Base-by-base conservation (phyloP, 805 yeast genomes). In the Hagleromyces aurorensis region DNA sequence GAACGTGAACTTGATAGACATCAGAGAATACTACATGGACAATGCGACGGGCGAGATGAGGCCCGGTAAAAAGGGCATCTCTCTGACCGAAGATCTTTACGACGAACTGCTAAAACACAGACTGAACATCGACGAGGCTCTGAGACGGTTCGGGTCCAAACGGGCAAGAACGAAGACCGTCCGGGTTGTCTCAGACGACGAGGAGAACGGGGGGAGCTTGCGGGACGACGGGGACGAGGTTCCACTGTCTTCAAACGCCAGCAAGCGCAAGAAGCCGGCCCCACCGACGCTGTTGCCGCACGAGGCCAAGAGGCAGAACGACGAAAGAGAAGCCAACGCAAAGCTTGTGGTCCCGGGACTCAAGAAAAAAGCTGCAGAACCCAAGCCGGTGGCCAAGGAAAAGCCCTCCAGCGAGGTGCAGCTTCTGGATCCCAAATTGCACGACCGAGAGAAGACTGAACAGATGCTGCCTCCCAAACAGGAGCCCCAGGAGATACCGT, bases 11-110 rank as follows among this genome's bases (percentile, higher is more conserved):
- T 59, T 86, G 41, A 73, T 89, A 9, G 95, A 87, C 46, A 81
- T 87, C 30, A 69, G 97, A 35, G 96, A 87, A 52, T 85, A 65
- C 59, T 87, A 84, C 54, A 65, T 64, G 30, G 72, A 75, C 28
- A 60, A 64, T n/a, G 55, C 63, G 3, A 59, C 62, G 7, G 78
- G 78, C 5, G 78, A 75, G 37, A 64, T 68, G 61, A 67, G 67
- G 36, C 97, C 97, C 0, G 94, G 94, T 1, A 78, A 75, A 48
- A 87, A 87, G 57, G 78, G 62, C 12, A 57, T 57, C 6, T 55
- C 61, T 5, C 37, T 57, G 30, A 57, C 62, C 6, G 62, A 57
- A 29, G 62, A 57, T 34, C 41, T 54, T 21, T 57, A 55, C 34
- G 62, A 57, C 31, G 58, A 55, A 25, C 37, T 57, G 19, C 27